Conservation (phyloP, 169 alveolate genomes). For the Sarcocystis neurona region DNA sequence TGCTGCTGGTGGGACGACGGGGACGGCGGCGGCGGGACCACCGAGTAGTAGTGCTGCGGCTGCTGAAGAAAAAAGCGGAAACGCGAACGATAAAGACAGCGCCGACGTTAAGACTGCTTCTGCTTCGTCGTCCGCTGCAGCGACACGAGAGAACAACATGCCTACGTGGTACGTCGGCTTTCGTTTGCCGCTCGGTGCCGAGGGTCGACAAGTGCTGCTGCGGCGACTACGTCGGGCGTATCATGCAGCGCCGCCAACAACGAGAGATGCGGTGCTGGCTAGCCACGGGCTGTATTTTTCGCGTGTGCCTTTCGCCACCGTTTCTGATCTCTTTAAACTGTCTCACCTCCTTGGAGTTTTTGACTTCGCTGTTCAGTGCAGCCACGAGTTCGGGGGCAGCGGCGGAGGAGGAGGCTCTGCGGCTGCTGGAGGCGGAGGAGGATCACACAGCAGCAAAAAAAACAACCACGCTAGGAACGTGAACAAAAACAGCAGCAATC, state of each 20-base stretch:
- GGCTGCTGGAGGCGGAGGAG: background rate
- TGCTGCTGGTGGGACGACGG: too few relatives aligned
- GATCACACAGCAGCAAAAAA: too few relatives aligned
- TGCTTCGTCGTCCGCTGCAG: too few relatives aligned
- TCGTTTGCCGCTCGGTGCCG: slow-evolving; percentile 61
- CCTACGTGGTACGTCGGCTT: slow-evolving; percentile 51
- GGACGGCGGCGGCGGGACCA: too few relatives aligned
- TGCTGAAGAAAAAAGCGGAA: too few relatives aligned
- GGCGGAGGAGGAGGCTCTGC: background rate
- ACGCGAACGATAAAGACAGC: too few relatives aligned
- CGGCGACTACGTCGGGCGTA: slow-evolving; percentile 46
- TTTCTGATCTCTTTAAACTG: slow-evolving; percentile 47
- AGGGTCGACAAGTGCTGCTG: slow-evolving; percentile 57
- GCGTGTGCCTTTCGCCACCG: slow-evolving; percentile 62
- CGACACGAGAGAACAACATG: too few relatives aligned
- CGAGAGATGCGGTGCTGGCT: slow-evolving; percentile 46
- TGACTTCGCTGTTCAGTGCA: slow-evolving; percentile 56
- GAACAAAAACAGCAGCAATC: too few relatives aligned
- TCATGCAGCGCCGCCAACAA: slow-evolving; percentile 26
- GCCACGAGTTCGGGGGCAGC: slow-evolving; percentile 38
- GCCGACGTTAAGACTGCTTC: too few relatives aligned
- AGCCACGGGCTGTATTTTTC: slow-evolving; percentile 36
- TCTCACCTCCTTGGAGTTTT: slow-evolving; percentile 55
- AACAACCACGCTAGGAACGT: too few relatives aligned
- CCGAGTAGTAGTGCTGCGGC: too few relatives aligned